Conservation (phyloP, 1,139 yeast genomes). For the Yamadazyma triangularis region DNA sequence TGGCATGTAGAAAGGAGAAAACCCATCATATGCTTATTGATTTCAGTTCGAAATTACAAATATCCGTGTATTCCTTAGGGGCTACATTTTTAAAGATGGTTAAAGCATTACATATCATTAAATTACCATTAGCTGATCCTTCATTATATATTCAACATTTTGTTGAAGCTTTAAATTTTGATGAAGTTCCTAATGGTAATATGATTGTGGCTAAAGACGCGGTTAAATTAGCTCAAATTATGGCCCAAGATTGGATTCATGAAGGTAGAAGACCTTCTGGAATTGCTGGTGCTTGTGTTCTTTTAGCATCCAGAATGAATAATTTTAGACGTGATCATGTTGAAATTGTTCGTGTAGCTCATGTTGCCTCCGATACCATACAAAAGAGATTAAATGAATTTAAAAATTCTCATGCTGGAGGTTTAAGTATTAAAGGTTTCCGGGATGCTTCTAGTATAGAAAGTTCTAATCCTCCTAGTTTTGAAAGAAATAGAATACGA, state of each 20-base stretch:
- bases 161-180: slow-evolving; percentile 77
- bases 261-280: slow-evolving; percentile 99
- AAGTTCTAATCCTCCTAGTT: slow-evolving; percentile 80
- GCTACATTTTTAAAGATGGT: slow-evolving; percentile 93
- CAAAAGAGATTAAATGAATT: slow-evolving; percentile 89
- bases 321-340: slow-evolving; percentile 87
- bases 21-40: slow-evolving; percentile 96
- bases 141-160: slow-evolving; percentile 90
- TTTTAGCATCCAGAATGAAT: slow-evolving; percentile 95
- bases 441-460: slow-evolving; percentile 44
- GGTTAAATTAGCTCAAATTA: slow-evolving; percentile 75
- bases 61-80: slow-evolving; percentile 90
- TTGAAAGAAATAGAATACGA: slow-evolving; percentile 41
- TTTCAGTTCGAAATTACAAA: slow-evolving; percentile 83
- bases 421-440: slow-evolving; percentile 68
- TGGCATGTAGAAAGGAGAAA: slow-evolving; percentile 87
- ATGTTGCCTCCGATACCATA: slow-evolving; percentile 89
- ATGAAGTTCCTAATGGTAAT: slow-evolving; percentile 48
- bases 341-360: slow-evolving; percentile 93
- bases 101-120: slow-evolving; percentile 67
- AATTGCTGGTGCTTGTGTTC: slow-evolving; percentile 92
- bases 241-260: slow-evolving; percentile 93
- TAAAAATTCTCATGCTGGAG: slow-evolving; percentile 69
- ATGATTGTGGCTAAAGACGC: slow-evolving; percentile 85
- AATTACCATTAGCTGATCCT: slow-evolving; percentile 88